Conservation (phyloP, 2,329 filamentous ascomycete genomes). For the Fusarium nematophilum region DNA sequence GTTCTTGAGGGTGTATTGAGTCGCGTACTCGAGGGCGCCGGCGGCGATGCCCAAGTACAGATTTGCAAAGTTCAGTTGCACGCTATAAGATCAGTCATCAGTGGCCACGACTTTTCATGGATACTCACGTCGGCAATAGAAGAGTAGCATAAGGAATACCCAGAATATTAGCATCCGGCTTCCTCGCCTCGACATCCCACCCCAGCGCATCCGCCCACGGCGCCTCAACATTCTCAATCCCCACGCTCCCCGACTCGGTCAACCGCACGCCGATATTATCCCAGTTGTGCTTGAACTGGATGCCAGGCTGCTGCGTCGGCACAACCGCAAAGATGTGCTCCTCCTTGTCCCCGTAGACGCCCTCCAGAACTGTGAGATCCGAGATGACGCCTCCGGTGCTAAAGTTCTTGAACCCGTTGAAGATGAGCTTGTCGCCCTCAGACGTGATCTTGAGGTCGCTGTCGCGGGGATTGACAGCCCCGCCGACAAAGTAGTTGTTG, state of each 20-base stretch:
- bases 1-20: conserved; percentile 65
- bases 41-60: conserved; percentile 73
- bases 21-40: conserved; percentile 66
- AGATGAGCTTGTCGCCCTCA: conserved; percentile 66
- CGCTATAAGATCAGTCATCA: conserved; percentile 47
- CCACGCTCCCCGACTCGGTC: conserved; percentile 72
- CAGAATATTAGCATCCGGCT: conserved; percentile 61
- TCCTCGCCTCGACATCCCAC: conserved; percentile 64
- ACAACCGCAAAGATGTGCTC: conserved; percentile 73
- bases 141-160: conserved; percentile 65
- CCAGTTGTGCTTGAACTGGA: conserved; percentile 71
- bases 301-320: conserved; percentile 66
- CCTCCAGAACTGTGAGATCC: conserved; percentile 73
- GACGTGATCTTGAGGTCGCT: conserved; percentile 67
- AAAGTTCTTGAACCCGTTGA: conserved; percentile 73
- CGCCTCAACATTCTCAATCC: conserved; percentile 66
- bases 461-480: conserved; percentile 74
- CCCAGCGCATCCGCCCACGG: conserved; percentile 72
- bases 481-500: conserved; percentile 75
- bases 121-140: conserved; percentile 66
- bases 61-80: conserved; percentile 74
- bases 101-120: too few relatives aligned
- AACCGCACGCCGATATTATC: conserved; percentile 72
- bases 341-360: conserved; percentile 66
- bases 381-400: conserved; percentile 76